A percentile compares a stretch with the other conserved stretches of the same genome.
Evolutionary conservation across 495 filamentous ascomycete species (phyloP).

Genomic region (Sabuloglossum arenarium): DNA sequence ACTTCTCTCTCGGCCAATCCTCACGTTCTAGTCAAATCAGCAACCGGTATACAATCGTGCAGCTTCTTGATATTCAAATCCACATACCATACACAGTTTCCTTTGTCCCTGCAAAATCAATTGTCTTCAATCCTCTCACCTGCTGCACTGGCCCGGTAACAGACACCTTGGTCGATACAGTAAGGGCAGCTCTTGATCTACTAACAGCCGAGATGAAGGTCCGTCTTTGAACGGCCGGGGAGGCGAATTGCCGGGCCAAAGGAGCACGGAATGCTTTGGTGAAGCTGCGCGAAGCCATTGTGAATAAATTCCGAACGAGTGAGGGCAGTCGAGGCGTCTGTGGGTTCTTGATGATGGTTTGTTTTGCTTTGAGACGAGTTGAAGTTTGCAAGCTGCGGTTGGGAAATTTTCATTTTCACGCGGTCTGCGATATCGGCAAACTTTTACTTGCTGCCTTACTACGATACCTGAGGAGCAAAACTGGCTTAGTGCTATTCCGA

Average conservation of each 20-base stretch:
- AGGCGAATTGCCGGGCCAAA: conserved; percentile 40
- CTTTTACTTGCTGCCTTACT: neutral
- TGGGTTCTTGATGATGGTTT: neutral
- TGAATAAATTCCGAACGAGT: conserved; percentile 17
- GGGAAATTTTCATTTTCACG: neutral
- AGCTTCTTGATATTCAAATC: neutral
- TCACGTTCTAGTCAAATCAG: conserved; percentile 48
- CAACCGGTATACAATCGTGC: neutral
- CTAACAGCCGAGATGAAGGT: conserved; percentile 48
- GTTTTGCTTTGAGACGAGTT: neutral
- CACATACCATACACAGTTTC: conserved; percentile 75
- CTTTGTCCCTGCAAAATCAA: conserved; percentile 84
- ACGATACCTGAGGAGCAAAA: neutral
- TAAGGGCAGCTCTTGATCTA: conserved; percentile 21
- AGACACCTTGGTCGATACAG: conserved; percentile 28
- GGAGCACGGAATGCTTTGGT: conserved; percentile 59
- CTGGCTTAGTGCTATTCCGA: neutral
- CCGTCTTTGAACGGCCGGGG: conserved; percentile 40
- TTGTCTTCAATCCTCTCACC: conserved; percentile 59
- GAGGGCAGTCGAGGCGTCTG: no score
- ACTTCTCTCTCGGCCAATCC: conserved; percentile 96
- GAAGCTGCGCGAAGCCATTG: conserved; percentile 75
- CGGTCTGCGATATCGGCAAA: neutral
- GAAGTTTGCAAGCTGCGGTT: neutral
- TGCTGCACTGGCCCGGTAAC: conserved; percentile 36